Base-by-base conservation (phyloP, 208 protist genomes). In the Leishmania guyanensis region DNA sequence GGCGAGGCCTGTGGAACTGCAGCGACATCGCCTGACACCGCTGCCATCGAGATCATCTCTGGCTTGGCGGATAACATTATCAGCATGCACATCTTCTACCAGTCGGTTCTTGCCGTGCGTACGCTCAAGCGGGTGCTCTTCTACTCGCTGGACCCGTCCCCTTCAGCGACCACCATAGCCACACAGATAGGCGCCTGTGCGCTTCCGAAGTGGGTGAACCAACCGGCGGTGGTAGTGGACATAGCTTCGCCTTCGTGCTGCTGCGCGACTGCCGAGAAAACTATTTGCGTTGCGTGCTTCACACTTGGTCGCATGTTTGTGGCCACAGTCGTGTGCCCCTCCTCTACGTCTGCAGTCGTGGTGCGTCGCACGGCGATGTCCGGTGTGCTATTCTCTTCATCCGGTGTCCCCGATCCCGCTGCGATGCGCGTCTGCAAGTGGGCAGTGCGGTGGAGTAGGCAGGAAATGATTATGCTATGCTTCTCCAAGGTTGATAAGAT, bases 111-210 rank as follows among this genome's bases (percentile, higher is more conserved):
- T 0, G 84, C 75, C 26, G 62, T 90, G 54, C 69, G 76, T 36
- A 93, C 88, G 4, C 56, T 71, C 16, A 75, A 60, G 1, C 64
- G 56, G 26, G 83, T 90, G 12, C 50, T 58, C 43, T 89, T 89
- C 65, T 93, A 91, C 82, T 82, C 70, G 8, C 72, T 91, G 20
- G 84, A 92, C 65, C 83, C 81, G 5, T 75, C 84, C 60, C 77
- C 72, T 58, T 36, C 65, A 29, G 78, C 76, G 20, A 75, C 79
- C 0, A 60, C 36, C n/a, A 64, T 50, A 22, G 74, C 74, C 17
- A 79, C 75, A 22, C 17, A 1, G 68, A 86, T 86, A 64, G 83
- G 83, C 3, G 53, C 0, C 46, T 83, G 78, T 14, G 68, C 39
- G 58, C 74, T 86, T 33, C 83, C 83, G 48, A 29, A 22, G 2